Conservation (phyloP, 495 filamentous ascomycete genomes). For the Parathielavia hyrcaniae region DNA sequence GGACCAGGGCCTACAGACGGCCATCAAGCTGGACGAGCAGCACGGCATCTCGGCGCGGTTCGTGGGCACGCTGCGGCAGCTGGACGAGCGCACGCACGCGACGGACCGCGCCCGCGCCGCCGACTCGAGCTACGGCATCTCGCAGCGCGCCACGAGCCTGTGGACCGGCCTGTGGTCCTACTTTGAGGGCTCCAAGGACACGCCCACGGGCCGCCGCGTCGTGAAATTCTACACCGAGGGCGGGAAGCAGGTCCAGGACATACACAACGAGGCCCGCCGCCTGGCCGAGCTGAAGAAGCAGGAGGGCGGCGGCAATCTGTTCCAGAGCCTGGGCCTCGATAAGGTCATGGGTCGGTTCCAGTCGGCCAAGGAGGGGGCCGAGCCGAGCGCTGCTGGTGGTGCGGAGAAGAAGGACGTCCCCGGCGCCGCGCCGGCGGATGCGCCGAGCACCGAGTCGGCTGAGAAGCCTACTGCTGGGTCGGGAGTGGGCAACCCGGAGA, state of each 20-base stretch:
- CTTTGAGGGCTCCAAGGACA: conserved; percentile 85
- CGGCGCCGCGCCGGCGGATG: conserved; percentile 10
- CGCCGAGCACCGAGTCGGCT: conserved; percentile 12
- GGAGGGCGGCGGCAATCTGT: conserved; percentile 44
- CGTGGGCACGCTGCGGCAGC: conserved; percentile 60
- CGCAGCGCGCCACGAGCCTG: conserved; percentile 55
- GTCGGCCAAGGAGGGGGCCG: neutral
- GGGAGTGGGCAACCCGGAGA: conserved; percentile 10
- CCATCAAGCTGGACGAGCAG: conserved; percentile 83
- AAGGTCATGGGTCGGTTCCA: conserved; percentile 21
- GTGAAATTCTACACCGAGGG: conserved; percentile 76
- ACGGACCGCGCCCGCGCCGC: conserved; percentile 68
- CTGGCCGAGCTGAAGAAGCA: conserved; percentile 82
- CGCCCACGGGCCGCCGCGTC: conserved; percentile 78
- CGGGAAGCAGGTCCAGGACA: conserved; percentile 82
- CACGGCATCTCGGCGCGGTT: conserved; percentile 79
- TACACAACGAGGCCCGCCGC: conserved; percentile 81
- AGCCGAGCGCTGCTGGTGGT: neutral
- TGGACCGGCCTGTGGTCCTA: conserved; percentile 63
- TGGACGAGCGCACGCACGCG: conserved; percentile 78
- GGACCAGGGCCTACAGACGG: conserved; percentile 75
- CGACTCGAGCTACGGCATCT: conserved; percentile 69
- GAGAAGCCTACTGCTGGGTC: conserved; percentile 6
- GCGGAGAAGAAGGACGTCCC: conserved; percentile 17
- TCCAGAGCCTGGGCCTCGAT: conserved; percentile 42